Conservation (phyloP, 2,329 filamentous ascomycete species). For the Corinectria fuckeliana region DNA sequence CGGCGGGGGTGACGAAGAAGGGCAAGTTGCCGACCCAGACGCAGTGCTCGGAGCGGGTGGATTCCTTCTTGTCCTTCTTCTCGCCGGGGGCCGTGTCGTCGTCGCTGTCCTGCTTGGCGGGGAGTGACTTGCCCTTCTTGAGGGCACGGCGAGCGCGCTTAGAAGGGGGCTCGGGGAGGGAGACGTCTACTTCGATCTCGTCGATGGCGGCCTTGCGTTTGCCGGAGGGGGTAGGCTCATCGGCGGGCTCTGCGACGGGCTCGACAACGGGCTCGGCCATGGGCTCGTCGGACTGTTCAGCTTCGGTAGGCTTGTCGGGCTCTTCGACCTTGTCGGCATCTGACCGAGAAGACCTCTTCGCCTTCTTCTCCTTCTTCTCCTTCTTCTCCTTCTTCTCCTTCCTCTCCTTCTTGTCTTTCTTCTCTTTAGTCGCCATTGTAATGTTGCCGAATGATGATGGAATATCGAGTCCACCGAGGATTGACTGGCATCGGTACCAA, state of each 20-base stretch:
- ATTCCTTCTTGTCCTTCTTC: conserved; percentile 51
- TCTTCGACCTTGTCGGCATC: conserved; percentile 18
- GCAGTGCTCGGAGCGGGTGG: conserved; percentile 77
- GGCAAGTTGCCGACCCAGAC: conserved; percentile 96
- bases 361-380: conserved; percentile 20
- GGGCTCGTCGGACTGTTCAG: conserved; percentile 15
- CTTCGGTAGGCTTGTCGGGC: conserved; percentile 14
- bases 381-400: conserved; percentile 32
- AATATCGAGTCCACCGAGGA: not conserved
- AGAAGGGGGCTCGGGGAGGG: conserved; percentile 89
- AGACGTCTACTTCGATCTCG: conserved; percentile 89
- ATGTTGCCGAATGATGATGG: conserved; percentile 7
- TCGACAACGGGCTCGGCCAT: not conserved
- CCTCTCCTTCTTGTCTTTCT: conserved; percentile 32
- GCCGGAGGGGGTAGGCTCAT: conserved; percentile 29
- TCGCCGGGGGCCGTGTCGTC: conserved; percentile 43
- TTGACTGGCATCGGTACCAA: not conserved
- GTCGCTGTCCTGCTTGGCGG: conserved; percentile 49
- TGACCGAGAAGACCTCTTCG: conserved; percentile 20
- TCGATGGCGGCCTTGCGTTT: conserved; percentile 75
- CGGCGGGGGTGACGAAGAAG: conserved; percentile 77
- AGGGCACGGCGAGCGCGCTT: conserved; percentile 90
- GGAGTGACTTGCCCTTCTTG: conserved; percentile 78
- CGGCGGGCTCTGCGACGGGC: conserved; percentile 3
- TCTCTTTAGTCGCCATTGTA: conserved; percentile 39